phyloP scores from a whole-genome alignment of 2,329 filamentous ascomycete genomes.

The Leptographium lundbergii region DNA sequence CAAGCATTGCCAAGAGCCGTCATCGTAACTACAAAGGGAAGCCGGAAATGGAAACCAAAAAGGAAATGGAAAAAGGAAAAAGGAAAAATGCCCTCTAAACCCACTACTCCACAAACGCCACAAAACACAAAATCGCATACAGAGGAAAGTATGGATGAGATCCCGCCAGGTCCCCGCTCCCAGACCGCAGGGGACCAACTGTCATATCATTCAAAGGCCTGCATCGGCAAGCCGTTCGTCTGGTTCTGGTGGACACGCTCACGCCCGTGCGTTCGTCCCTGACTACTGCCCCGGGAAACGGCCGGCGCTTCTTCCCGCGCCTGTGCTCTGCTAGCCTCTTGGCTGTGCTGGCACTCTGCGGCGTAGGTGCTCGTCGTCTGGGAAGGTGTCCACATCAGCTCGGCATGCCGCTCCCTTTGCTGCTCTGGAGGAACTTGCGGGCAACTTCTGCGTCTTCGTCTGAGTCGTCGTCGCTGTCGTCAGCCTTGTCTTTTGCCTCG shows the following conservation, averaged over 20 bases:
- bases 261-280: too few species aligned
- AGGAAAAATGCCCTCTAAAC: background rate
- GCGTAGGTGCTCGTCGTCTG: background rate
- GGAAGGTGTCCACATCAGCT: background rate
- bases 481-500: background rate
- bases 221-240: too few species aligned
- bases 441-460: background rate
- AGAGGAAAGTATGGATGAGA: too few species aligned
- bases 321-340: too few species aligned
- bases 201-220: too few species aligned
- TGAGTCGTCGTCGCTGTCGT: background rate
- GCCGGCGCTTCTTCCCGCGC: too few species aligned
- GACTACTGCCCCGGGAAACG: too few species aligned
- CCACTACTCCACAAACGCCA: background rate
- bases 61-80: background rate
- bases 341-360: too few species aligned
- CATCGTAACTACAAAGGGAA: too few species aligned
- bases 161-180: background rate
- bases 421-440: background rate
- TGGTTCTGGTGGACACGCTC: too few species aligned
- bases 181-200: background rate
- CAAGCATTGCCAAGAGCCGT: background rate
- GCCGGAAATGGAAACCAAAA: too few species aligned
- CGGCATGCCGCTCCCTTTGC: background rate
- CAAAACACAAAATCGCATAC: too few species aligned